Percentiles rank a stretch among this genome's conserved stretches.
phyloP scores from a whole-genome alignment of 768 basidiomycete genomes.

The Mycena kentingensis region DNA sequence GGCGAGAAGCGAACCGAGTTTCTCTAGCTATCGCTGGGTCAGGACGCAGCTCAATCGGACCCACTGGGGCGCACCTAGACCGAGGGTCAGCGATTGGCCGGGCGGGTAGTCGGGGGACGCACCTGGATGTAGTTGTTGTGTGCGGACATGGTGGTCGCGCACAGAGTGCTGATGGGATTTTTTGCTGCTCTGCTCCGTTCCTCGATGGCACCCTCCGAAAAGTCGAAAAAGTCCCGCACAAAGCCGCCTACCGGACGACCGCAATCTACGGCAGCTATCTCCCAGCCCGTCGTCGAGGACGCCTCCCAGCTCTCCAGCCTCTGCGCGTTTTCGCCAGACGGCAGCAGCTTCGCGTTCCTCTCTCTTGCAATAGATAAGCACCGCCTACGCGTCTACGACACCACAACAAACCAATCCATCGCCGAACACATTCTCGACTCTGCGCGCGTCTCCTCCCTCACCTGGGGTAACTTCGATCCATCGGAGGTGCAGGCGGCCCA shows the following conservation, averaged over 20 bases:
- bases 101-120: constrained; percentile 18
- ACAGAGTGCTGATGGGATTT: not conserved
- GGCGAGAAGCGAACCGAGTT: no score
- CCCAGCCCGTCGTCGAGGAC: constrained; percentile 56
- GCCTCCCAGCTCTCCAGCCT: constrained; percentile 43
- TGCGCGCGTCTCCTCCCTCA: constrained; percentile 54
- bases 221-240: constrained; percentile 52
- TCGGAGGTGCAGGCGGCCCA: constrained; percentile 31
- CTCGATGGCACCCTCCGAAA: constrained; percentile 47
- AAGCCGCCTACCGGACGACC: constrained; percentile 58
- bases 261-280: constrained; percentile 53
- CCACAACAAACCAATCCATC: constrained; percentile 52
- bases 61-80: no score
- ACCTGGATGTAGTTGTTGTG: constrained; percentile 60
- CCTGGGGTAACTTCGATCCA: constrained; percentile 49
- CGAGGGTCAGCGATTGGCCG: no score
- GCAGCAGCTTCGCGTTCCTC: constrained; percentile 58
- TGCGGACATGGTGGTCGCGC: constrained; percentile 8
- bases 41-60: no score
- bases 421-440: constrained; percentile 60
- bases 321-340: constrained; percentile 62
- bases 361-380: constrained; percentile 74
- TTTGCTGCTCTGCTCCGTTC: not conserved
- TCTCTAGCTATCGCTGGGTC: constrained; percentile 80
- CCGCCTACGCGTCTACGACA: constrained; percentile 65